Evolutionary conservation across 805 yeast genomes (phyloP), one percentile per base, ranked within the genome.

Genomic region (Torulaspora gathmanii): DNA sequence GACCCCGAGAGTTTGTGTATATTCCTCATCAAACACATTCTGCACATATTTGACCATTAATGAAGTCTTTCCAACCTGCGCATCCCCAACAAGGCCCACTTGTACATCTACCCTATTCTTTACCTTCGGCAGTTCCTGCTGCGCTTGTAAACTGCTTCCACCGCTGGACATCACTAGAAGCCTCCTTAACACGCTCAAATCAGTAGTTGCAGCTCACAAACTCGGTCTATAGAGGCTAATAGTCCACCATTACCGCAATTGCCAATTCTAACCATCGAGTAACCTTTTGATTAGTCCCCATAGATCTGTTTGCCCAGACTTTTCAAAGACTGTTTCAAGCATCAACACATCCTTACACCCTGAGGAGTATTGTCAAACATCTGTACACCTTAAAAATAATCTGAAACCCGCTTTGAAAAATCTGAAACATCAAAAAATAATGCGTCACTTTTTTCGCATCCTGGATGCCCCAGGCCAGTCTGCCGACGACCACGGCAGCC

Each of bases 31-130:
- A 63, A 86, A 91, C 27, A 86, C 79, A 44, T 95, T 95, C 60
- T 91, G 96, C n/a, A 91, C 96, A 62, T 90, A 91, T 61, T 91
- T 89, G 19, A 90, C 96, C 98, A 91, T 90, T 47, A 91, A 69
- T 5, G 97, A 87, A 0, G 99, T 91, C 61, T 91, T 91, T 4
- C 99, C 99, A 5, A 90, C 89, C 59, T 88, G 95, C 2, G 96
- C 95, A 65, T 91, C 98, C 5, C 99, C 99, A 40, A 91, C 79
- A 37, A 91, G 77, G 2, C 97, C 98, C 15, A 91, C 89, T 58
- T 91, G 93, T 38, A 91, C 51, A 22, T 58, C 61, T 11, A 60
- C 55, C 17, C 54, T 55, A 31, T 53, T 56, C 40, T 51, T 52
- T 2, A 49, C 45, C 31, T 50, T 52, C 41, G 46, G 43, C 49